phyloP scores from a whole-genome alignment of 75 land plant genomes.

The Isoetes taiwanensis region DNA sequence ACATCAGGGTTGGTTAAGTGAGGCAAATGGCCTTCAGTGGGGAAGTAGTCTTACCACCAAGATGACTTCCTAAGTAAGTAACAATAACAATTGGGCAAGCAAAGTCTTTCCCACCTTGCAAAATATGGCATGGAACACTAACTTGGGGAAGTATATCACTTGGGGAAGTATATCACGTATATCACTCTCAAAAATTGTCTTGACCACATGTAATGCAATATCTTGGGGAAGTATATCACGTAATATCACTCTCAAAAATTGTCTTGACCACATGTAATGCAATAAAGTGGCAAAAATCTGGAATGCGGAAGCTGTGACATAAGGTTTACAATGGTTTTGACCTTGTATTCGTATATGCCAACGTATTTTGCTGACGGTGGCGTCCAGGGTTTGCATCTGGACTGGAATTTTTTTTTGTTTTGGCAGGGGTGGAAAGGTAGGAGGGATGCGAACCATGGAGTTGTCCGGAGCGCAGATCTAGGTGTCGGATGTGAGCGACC shows the following conservation, averaged over 20 bases:
- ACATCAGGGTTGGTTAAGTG: constrained; percentile 48
- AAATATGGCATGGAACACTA: constrained; percentile 36
- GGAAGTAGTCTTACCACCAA: constrained; percentile 34
- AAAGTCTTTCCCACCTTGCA: constrained; percentile 43
- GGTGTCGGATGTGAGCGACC: too few species aligned
- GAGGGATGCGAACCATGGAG: too few species aligned
- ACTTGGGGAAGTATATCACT: constrained; percentile 59
- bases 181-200: constrained; percentile 47
- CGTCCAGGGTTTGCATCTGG: too few species aligned
- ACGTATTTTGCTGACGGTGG: too few species aligned
- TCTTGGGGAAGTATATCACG: constrained; percentile 47
- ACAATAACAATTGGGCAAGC: constrained; percentile 53
- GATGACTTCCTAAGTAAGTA: constrained; percentile 28
- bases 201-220: constrained; percentile 39
- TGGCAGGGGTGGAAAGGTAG: too few species aligned
- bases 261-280: constrained; percentile 36
- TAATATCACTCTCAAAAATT: constrained; percentile 45
- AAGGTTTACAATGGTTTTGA: too few species aligned
- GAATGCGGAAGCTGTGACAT: too few species aligned
- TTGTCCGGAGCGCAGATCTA: too few species aligned
- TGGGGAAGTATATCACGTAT: constrained; percentile 34
- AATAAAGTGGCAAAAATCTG: too few species aligned
- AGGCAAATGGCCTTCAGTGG: constrained; percentile 59
- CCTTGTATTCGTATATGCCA: too few species aligned
- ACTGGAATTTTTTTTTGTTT: too few species aligned